A percentile compares a stretch with the other conserved stretches of the same genome.
phyloP scores from a whole-genome alignment of 305 asterid species.

The Fraxinus nigra region DNA sequence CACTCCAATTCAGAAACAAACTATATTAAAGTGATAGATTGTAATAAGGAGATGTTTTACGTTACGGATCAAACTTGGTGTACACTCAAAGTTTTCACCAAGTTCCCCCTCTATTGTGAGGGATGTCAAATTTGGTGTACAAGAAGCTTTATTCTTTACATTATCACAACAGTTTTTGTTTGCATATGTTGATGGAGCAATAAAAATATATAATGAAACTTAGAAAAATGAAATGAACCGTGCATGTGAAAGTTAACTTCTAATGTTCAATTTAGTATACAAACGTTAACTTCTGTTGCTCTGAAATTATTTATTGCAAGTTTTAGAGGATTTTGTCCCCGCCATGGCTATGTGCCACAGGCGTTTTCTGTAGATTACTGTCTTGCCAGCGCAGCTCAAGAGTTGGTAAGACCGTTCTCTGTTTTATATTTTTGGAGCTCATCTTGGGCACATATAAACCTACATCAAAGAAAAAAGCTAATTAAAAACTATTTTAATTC shows the following conservation, averaged over 20 bases:
- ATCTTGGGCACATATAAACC: conserved; percentile 45
- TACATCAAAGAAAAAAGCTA: conserved; percentile 11
- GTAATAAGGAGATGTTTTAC: neutral
- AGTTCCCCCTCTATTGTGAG: too few species aligned
- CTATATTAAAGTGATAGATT: neutral
- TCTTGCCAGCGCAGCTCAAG: conserved; percentile 13
- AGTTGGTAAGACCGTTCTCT: conserved; percentile 33
- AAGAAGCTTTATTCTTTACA: neutral
- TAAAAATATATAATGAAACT: neutral
- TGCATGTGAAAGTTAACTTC: neutral
- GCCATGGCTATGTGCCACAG: neutral
- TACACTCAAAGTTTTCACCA: too few species aligned
- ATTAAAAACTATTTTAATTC: neutral
- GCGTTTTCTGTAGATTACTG: neutral
- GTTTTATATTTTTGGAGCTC: conserved; percentile 47
- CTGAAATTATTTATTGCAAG: neutral
- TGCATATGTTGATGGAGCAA: neutral
- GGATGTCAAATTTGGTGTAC: too few species aligned
- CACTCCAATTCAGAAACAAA: neutral
- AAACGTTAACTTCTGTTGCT: neutral
- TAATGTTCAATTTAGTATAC: neutral
- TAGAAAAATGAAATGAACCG: neutral
- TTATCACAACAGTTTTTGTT: neutral
- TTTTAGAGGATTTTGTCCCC: neutral
- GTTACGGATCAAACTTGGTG: too few species aligned